Base-by-base conservation (phyloP, 441 rosid genomes). In the Mallotus repandus region DNA sequence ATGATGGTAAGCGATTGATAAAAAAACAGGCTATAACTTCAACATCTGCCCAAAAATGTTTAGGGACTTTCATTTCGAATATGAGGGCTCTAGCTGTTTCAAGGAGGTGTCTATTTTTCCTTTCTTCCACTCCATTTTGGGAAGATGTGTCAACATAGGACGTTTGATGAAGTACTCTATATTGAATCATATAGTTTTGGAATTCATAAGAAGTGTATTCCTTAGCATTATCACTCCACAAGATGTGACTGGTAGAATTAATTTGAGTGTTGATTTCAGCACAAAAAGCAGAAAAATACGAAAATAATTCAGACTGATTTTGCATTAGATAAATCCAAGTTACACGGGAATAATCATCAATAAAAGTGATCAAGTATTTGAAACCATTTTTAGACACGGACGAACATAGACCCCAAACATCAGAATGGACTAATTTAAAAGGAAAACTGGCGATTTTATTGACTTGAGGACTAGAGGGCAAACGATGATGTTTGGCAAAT, bases 101-200 rank as follows among this genome's bases (percentile, higher is more conserved):
- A n/a, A n/a, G n/a, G 21, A 66, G 57, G 14, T 66, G 70, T 48
- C 43, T 18, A 16, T 48, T 2, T n/a, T n/a, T n/a, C n/a, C n/a
- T 66, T 22, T 66, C 9, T 2, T 5, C 56, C 1, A 66, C 56
- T 0, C 19, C 5, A 38, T 21, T n/a, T 9, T 18, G 35, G 6
- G 35, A 1, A 0, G 3, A 9, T 32, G 25, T 12, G 0, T n/a
- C n/a, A n/a, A n/a, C n/a, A n/a, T n/a, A n/a, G n/a, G n/a, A n/a
- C n/a, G n/a, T n/a, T n/a, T n/a, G 19, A 55, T 57, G 41, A 69
- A 52, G n/a, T n/a, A 21, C n/a, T 29, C 41, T 53, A 69, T 38
- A 55, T 6, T 45, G 38, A 25, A 29, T 14, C 45, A 70, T 59
- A 32, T 5, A 70, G 10, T 38, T 10, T n/a, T 70, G 56, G 32